phyloP scores from a whole-genome alignment of 2,329 filamentous ascomycete genomes.

The Phoma sp. region DNA sequence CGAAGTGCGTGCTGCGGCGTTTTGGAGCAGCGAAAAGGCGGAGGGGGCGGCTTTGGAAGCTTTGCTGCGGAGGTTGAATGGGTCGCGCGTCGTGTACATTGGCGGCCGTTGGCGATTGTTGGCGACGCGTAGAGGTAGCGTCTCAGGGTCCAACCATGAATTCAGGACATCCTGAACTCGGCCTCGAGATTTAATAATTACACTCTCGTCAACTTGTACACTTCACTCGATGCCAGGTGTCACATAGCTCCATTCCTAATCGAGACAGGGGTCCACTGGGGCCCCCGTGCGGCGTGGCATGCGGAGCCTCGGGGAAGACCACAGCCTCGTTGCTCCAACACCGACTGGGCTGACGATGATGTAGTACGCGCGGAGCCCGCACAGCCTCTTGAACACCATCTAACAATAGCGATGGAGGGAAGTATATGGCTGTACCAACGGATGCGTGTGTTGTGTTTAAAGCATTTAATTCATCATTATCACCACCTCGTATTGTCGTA shows the following conservation, averaged over 20 bases:
- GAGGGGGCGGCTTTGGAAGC: constrained; percentile 37
- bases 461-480: constrained; percentile 19
- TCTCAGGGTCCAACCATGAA: constrained; percentile 14
- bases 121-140: constrained; percentile 13
- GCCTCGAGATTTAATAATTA: too few species aligned
- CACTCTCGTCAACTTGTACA: background rate
- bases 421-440: constrained; percentile 1
- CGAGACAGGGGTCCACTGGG: constrained; percentile 25
- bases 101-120: constrained; percentile 12
- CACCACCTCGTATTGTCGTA: constrained; percentile 34
- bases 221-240: constrained; percentile 28
- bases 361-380: constrained; percentile 2
- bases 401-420: background rate
- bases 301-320: constrained; percentile 19
- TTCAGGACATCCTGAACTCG: background rate
- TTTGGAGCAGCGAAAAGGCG: constrained; percentile 42
- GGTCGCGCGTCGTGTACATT: constrained; percentile 56
- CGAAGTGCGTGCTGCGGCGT: constrained; percentile 37
- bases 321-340: constrained; percentile 14
- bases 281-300: constrained; percentile 5
- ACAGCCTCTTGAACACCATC: constrained; percentile 8
- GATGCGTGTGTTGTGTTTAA: background rate
- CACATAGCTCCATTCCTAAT: constrained; percentile 27
- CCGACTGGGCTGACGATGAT: constrained; percentile 1
- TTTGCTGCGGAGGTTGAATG: constrained; percentile 54